phyloP scores from a whole-genome alignment of 2,329 filamentous ascomycete species.

The Epichloe brachyelytri region DNA sequence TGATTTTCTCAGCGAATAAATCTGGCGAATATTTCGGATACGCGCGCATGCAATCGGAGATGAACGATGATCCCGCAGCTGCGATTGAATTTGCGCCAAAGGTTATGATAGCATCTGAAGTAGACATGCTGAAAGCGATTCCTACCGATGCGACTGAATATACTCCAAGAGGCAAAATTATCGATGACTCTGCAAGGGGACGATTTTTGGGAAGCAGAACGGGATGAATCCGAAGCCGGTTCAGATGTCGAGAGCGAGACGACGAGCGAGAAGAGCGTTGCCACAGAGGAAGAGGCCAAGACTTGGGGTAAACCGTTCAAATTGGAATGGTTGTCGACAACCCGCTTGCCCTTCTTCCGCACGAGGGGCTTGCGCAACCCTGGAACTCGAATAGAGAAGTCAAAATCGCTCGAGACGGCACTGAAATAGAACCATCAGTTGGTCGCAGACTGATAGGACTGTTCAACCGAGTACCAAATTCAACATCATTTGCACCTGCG shows the following conservation, averaged over 20 bases:
- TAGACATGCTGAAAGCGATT: conserved; percentile 67
- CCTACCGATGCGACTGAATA: conserved; percentile 65
- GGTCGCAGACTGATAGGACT: conserved; percentile 65
- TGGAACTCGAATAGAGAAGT: conserved; percentile 95
- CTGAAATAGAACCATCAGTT: conserved; percentile 74
- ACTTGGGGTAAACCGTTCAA: conserved; percentile 86
- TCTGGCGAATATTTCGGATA: conserved; percentile 96
- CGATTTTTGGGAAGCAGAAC: conserved; percentile 86
- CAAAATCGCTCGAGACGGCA: conserved; percentile 90
- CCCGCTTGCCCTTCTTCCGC: conserved; percentile 73
- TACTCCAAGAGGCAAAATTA: conserved; percentile 72
- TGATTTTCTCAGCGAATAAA: conserved; percentile 94
- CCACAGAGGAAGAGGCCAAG: conserved; percentile 39
- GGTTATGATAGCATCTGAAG: conserved; percentile 41
- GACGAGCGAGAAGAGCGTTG: conserved; percentile 25
- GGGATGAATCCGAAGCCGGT: conserved; percentile 36
- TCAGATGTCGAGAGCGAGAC: conserved; percentile 30
- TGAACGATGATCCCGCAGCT: conserved; percentile 61
- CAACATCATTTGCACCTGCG: conserved; percentile 18
- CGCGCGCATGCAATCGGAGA: conserved; percentile 75
- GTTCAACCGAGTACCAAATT: conserved; percentile 50
- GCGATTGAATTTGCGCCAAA: conserved; percentile 58
- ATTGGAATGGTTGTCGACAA: conserved; percentile 80
- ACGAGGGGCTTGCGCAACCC: conserved; percentile 75
- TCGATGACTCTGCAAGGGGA: conserved; percentile 85